A percentile compares a stretch with the other conserved stretches of the same genome.
Conservation (phyloP, 495 filamentous ascomycete species). For the Daldinia decipiens region DNA sequence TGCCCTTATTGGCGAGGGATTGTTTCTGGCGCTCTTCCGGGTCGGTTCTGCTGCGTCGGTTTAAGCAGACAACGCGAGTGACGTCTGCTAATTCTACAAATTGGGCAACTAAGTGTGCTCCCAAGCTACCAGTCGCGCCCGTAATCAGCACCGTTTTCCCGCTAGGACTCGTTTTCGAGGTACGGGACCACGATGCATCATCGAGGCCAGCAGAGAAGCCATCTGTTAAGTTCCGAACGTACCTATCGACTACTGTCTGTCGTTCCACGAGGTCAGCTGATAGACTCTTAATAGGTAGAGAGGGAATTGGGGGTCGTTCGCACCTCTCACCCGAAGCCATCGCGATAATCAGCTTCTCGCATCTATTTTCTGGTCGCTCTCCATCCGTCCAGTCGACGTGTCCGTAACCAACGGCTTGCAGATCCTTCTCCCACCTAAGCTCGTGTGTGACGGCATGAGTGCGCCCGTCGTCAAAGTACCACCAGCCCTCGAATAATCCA, state of each 20-base stretch:
- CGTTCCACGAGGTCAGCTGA: constrained; percentile 45
- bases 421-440: constrained; percentile 51
- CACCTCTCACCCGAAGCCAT: constrained; percentile 54
- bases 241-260: constrained; percentile 43
- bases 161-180: constrained; percentile 39
- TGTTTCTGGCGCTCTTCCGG: constrained; percentile 51
- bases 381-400: constrained; percentile 63
- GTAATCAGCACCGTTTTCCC: constrained; percentile 61
- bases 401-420: constrained; percentile 57
- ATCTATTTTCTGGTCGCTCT: constrained; percentile 52
- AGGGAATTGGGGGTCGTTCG: constrained; percentile 37
- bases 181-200: background rate
- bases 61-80: constrained; percentile 59
- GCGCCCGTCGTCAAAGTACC: constrained; percentile 62
- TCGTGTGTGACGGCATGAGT: constrained; percentile 55
- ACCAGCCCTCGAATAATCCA: constrained; percentile 65
- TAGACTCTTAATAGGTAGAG: constrained; percentile 39
- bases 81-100: constrained; percentile 49
- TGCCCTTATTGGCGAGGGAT: constrained; percentile 51
- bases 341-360: constrained; percentile 60
- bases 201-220: constrained; percentile 37
- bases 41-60: constrained; percentile 50
- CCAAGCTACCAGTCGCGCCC: constrained; percentile 62
- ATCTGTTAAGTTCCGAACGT: constrained; percentile 32
- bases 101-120: constrained; percentile 59